Evolutionary conservation across 176 grass and related monocot genomes (phyloP).

Genomic region (Eragrostis curvula): DNA sequence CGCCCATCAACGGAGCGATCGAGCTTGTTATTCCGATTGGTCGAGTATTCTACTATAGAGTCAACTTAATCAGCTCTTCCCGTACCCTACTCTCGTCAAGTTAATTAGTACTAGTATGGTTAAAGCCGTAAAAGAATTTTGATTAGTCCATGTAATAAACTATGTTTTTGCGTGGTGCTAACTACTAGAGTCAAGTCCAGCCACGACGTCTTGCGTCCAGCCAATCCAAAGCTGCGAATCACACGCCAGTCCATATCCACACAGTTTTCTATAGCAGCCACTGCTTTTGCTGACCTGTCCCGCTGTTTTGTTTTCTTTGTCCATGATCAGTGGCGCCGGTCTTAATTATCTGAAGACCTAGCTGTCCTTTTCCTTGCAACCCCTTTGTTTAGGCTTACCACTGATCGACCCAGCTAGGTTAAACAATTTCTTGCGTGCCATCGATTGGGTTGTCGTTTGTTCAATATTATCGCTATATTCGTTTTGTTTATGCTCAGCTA

Average conservation of each 20-base stretch:
- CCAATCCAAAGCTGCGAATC: background rate
- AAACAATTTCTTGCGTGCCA: background rate
- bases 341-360: conserved; percentile 31
- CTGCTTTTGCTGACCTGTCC: conserved; percentile 9
- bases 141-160: background rate
- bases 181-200: conserved; percentile 2
- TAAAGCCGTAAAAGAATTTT: background rate
- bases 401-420: background rate
- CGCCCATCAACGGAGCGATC: background rate
- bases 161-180: background rate
- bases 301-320: conserved; percentile 1
- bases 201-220: background rate
- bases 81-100: background rate
- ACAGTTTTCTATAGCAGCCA: conserved; percentile 21
- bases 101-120: background rate
- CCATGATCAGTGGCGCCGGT: conserved; percentile 10
- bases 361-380: background rate
- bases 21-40: background rate
- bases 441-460: background rate
- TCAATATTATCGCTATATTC: too few species aligned
- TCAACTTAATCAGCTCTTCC: background rate
- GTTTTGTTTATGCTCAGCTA: background rate
- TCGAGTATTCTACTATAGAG: background rate
- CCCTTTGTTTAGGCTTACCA: background rate
- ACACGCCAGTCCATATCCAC: background rate